Base-by-base conservation (phyloP, 129 eudicot species). In the Artemisia tridentata region DNA sequence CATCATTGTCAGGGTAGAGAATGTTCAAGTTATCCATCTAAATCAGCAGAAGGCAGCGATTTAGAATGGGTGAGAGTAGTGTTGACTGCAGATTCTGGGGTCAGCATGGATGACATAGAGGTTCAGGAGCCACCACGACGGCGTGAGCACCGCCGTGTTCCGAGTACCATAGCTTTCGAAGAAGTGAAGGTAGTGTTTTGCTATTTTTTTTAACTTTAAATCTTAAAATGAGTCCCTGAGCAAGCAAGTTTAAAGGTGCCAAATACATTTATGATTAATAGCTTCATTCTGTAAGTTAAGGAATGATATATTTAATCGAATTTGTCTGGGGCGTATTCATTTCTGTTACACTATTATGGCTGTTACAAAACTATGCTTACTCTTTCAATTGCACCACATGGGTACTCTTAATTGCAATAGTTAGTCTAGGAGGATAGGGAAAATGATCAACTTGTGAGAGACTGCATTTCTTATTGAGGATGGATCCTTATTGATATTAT, bases 91-190 rank as follows among this genome's bases (percentile, higher is more conserved):
- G 99, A 93, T 82, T 88, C 92, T 81, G 91, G 97, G 69, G 90
- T 90, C 76, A 77, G 87, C 74, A 87, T 93, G 92, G 97, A 93
- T 82, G 99, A 93, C 69, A 85, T 88, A n/a, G 91, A 84, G 79
- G 97, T 84, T 78, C 97, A 89, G 78, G 96, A 82, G 61, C 99
- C 88, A 56, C 92, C 93, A 18, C 78, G 95, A 31, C 69, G 91
- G 84, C 84, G 86, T 63, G 99, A 89, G 82, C 99, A 93, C 49
- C 97, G 99, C 15, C 97, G 99, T 72, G 96, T 93, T 84, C 99
- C 99, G 23, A 93, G 99, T 76, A 90, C 90, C 38, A 67, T 93
- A 71, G 97, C 97, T 77, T 87, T 93, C 48, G 99, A 93, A 88
- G 99, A 93, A 90, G 99, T 93, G 55, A 93, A 93, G 99, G 99